A percentile compares a stretch with the other conserved stretches of the same genome.
phyloP scores from a whole-genome alignment of 192 early-diverging fungal species.

The Physocladia obscura region DNA sequence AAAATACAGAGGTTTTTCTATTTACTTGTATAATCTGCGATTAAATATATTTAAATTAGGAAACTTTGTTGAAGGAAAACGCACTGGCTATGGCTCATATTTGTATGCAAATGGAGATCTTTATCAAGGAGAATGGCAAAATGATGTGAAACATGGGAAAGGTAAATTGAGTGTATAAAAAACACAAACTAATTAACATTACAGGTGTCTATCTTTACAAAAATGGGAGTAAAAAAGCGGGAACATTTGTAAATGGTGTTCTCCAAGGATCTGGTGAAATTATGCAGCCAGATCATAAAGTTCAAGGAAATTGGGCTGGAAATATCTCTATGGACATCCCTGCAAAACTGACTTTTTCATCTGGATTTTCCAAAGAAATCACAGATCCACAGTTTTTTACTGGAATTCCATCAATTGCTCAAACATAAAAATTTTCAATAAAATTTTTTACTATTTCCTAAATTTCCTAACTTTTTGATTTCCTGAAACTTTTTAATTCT shows the following conservation, averaged over 20 bases:
- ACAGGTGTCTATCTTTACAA: conserved; percentile 39
- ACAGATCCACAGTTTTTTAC: conserved; percentile 35
- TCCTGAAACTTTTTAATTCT: conserved; percentile 21
- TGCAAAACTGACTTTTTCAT: conserved; percentile 43
- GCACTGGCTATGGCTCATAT: conserved; percentile 53
- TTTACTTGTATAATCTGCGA: not conserved
- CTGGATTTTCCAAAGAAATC: conserved; percentile 38
- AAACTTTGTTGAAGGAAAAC: conserved; percentile 47
- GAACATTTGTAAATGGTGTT: conserved; percentile 44
- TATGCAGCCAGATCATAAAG: conserved; percentile 53
- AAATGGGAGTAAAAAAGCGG: conserved; percentile 52
- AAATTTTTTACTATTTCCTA: not conserved
- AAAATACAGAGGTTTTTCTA: conserved; percentile 47
- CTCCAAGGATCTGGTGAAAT: conserved; percentile 46
- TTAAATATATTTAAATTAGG: conserved; percentile 26
- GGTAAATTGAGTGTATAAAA: conserved; percentile 31
- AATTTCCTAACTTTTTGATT: conserved; percentile 14
- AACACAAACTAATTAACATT: not conserved
- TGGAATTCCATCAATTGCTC: conserved; percentile 5
- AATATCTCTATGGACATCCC: conserved; percentile 43
- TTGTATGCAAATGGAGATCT: conserved; percentile 56
- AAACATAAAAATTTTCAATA: conserved; percentile 9
- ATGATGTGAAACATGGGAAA: conserved; percentile 54
- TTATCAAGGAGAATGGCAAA: conserved; percentile 52
- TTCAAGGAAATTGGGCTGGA: conserved; percentile 40